Conservation (phyloP, 495 filamentous ascomycete genomes). For the Bacidia gigantensis region DNA sequence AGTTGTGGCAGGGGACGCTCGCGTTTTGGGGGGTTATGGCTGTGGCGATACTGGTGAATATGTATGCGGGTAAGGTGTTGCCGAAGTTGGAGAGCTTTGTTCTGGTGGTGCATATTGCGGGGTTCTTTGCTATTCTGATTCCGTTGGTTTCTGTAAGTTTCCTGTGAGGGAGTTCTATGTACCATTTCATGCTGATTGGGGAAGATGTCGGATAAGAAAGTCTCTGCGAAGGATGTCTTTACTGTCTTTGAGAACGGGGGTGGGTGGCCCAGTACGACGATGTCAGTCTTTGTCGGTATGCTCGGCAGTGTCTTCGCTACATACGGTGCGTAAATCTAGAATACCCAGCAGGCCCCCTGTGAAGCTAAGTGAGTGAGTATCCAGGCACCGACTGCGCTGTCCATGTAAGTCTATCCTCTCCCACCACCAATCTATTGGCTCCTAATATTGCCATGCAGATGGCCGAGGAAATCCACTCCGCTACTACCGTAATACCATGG, state of each 20-base stretch:
- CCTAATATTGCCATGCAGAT: slow-evolving; percentile 15
- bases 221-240: slow-evolving; percentile 23
- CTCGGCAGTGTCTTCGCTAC: slow-evolving; percentile 13
- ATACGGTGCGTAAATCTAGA: slow-evolving; percentile 24
- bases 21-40: slow-evolving; percentile 29
- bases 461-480: slow-evolving; percentile 34
- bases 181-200: too few relatives aligned
- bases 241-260: slow-evolving; percentile 33
- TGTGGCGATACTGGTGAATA: slow-evolving; percentile 31
- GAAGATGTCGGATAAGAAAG: neutral
- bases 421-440: neutral
- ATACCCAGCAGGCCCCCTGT: neutral
- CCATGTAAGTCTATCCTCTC: neutral
- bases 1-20: slow-evolving; percentile 30
- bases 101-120: slow-evolving; percentile 36
- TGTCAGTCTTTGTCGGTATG: slow-evolving; percentile 34
- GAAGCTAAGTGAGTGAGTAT: neutral
- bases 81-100: slow-evolving; percentile 32
- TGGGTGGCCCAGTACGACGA: slow-evolving; percentile 28
- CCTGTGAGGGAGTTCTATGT: slow-evolving; percentile 21
- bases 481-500: slow-evolving; percentile 29
- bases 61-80: slow-evolving; percentile 25
- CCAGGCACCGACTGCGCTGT: slow-evolving; percentile 9
- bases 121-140: slow-evolving; percentile 39
- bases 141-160: slow-evolving; percentile 35